Evolutionary conservation across 176 grass and related monocot species (phyloP).

Genomic region (Otatea glauca): DNA sequence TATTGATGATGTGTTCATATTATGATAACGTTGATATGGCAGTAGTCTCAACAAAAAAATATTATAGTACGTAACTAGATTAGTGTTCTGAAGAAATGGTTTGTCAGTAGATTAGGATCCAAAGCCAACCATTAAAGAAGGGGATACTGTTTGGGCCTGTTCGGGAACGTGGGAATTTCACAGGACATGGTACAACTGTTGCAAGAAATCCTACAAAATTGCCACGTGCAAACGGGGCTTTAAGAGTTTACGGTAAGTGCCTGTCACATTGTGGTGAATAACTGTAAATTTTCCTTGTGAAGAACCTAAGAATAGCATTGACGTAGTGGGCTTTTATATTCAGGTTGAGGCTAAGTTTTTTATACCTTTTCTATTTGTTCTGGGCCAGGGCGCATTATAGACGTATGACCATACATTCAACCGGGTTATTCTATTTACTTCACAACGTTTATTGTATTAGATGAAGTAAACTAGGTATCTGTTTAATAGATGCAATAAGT

Average conservation of each 20-base stretch:
- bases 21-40: background rate
- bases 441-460: background rate
- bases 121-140: background rate
- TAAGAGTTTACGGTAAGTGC: background rate
- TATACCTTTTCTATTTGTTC: background rate
- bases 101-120: background rate
- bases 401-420: background rate
- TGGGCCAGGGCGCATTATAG: background rate
- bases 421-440: background rate
- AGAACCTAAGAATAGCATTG: background rate
- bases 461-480: background rate
- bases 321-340: too few species aligned
- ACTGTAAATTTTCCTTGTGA: background rate
- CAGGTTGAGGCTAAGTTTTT: background rate
- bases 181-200: background rate
- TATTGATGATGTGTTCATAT: background rate
- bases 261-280: background rate
- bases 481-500: slow-evolving; percentile 24
- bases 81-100: background rate
- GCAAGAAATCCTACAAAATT: background rate
- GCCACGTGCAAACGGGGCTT: background rate
- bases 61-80: background rate
- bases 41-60: background rate
- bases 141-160: background rate
- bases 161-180: background rate